Evolutionary conservation across 23 red algal species (phyloP), one percentile per base, ranked within the genome.

Genomic region (Chondrus crispus): DNA sequence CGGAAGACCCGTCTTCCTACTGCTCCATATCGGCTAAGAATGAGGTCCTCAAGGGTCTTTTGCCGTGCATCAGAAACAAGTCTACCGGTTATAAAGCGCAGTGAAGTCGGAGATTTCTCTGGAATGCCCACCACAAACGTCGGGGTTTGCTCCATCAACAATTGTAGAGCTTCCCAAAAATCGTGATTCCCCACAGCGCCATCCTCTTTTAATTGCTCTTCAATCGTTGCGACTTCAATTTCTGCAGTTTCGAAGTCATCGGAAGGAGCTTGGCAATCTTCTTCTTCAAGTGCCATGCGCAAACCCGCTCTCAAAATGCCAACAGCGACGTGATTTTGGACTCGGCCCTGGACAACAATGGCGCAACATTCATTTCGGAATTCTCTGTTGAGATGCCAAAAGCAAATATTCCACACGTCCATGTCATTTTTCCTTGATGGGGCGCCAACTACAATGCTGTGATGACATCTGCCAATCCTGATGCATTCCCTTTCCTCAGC

Each of bases 161-260:
- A 20, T 28, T 78, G 68, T 40, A 72, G 55, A 11, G 87, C 87
- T 57, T 90, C 70, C 87, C 87, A 90, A 63, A 90, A 90, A 7
- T 79, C 71, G 33, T 79, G 74, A 49, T 64, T 44, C 29, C 51
- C 22, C 20, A 90, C 55, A 42, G 40, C 40, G 9, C 63, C 12
- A 54, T 80, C 72, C 22, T 79, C 87, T 69, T 78, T 51, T 4
- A 90, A 45, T 18, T 53, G 47, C 24, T 90, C 73, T 41, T 62
- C 39, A 57, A 90, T 90, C 33, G 62, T 73, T 75, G 78, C 69
- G 16, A 52, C 80, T 7, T 55, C 64, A 46, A 90, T 40, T 18
- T 90, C 87, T 26, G 87, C 62, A 42, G 87, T 79, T 52, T 78
- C 87, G 20, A 80, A n/a, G 47, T 90, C 87, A 26, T 90, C 87